Base-by-base conservation (phyloP, 2,329 filamentous ascomycete species). In the Leptographium wingfieldii region DNA sequence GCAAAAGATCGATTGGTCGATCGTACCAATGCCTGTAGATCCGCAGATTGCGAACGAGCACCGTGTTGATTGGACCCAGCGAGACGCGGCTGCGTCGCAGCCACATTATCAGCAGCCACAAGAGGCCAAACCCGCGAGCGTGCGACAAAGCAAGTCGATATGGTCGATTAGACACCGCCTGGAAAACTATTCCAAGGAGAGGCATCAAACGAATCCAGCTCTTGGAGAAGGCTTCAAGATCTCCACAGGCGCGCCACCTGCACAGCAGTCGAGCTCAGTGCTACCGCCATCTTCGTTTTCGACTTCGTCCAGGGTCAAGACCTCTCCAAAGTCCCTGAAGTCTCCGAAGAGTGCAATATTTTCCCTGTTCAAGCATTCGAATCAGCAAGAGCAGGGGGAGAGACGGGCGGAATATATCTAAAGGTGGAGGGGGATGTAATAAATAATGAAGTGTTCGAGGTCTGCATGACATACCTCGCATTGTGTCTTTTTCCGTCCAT, bases 21-120 rank as follows among this genome's bases (percentile, higher is more conserved):
- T 35, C 12, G 25, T 35, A 29, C 16, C 2, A 7, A 3, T 31
- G 29, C n/a, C 16, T 12, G 14, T 49, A 31, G 58, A 40, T 29
- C 38, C 25, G 22, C 62, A 61, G 5, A 62, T 62, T 53, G 66
- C 66, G 16, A 63, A 73, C 35, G 70, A 75, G 59, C 73, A 74
- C 64, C 72, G 76, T 38, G 76, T 78, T 59, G 80, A 84, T 68
- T 85, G 82, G 82, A 78, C 79, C 35, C 81, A 84, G 67, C 78
- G 75, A 65, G 81, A 83, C 63, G 78, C 83, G 68, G 31, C 19
- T 25, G 54, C 16, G 19, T 11, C 12, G 35, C 19, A 48, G 12
- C 55, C 22, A 55, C 31, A 65, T 11, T 38, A 35, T 10, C n/a
- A 38, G n/a, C 10, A 48, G 40, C 40, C 40, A 48, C 43, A 48